Base-by-base conservation (phyloP, 1,284 basidiomycete genomes). In the Puccinia triticina region DNA sequence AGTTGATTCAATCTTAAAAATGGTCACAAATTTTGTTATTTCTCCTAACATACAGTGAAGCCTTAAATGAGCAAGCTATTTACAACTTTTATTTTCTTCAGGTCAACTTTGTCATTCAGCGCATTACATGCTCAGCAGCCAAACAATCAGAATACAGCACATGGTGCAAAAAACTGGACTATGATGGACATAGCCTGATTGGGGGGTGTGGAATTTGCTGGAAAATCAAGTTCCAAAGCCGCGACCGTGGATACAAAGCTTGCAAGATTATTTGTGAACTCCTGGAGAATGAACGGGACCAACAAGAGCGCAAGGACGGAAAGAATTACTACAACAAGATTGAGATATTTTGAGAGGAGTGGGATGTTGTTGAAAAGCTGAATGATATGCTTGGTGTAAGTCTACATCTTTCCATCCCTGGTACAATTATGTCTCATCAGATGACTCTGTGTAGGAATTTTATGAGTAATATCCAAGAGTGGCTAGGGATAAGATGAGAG, bases 21-120 rank as follows among this genome's bases (percentile, higher is more conserved):
- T 59, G 10, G 73, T 75, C 43, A 1, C 8, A 16, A 1, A 0
- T 59, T 59, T n/a, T 57, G 1, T 57, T 10, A 16, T 75, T 40
- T 23, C 53, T 5, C 4, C 18, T 18, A 32, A 8, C n/a, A n/a
- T 12, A 0, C 43, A 16, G 21, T 48, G 10, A n/a, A n/a, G n/a
- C n/a, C n/a, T n/a, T n/a, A n/a, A n/a, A n/a, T n/a, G n/a, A n/a
- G 43, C 2, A 26, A 2, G 0, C 7, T 0, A 3, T 0, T 0
- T 23, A 2, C 2, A 21, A n/a, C n/a, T n/a, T n/a, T n/a, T n/a
- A n/a, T n/a, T n/a, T n/a, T n/a, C n/a, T n/a, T 43, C 18, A 59
- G 73, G 73, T 59, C 23, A 34, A 75, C 53, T 75, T 75, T 61
- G 29, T 75, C 46, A 75, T 46, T 23, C 29, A 61, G 14, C 1